phyloP scores from a whole-genome alignment of 2,329 filamentous ascomycete genomes.

The Alternaria dauci region DNA sequence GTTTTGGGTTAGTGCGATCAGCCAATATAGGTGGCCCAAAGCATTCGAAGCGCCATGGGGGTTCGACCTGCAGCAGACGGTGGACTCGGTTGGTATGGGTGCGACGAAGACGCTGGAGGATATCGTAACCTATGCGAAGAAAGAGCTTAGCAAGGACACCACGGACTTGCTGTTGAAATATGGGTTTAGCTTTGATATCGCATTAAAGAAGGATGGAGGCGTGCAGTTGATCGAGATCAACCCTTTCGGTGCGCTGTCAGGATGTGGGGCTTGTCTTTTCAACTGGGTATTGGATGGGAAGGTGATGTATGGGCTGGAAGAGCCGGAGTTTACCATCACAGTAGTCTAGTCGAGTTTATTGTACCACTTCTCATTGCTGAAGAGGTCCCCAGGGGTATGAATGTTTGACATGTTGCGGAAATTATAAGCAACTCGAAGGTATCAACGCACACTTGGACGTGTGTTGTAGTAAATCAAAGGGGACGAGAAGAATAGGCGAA shows the following conservation, averaged over 20 bases:
- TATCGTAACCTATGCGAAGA: constrained; percentile 4
- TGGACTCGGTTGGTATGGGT: constrained; percentile 3
- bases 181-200: constrained; percentile 57
- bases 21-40: constrained; percentile 23
- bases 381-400: neutral
- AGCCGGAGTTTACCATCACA: neutral
- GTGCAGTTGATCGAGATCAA: constrained; percentile 57
- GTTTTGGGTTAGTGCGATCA: constrained; percentile 18
- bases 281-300: constrained; percentile 55
- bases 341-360: neutral
- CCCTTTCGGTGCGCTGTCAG: constrained; percentile 55
- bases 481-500: constrained; percentile 14
- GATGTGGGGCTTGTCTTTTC: constrained; percentile 58
- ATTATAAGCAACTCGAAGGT: neutral
- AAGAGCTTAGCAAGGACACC: constrained; percentile 9
- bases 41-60: constrained; percentile 10
- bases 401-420: neutral
- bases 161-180: constrained; percentile 45
- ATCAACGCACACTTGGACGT: too few species aligned
- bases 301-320: constrained; percentile 49
- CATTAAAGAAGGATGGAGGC: constrained; percentile 43
- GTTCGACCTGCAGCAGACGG: neutral
- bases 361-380: neutral
- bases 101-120: constrained; percentile 3
- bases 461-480: too few species aligned